Evolutionary conservation across 306 rosid genomes (phyloP), one percentile per base, ranked within the genome.

Genomic region (Nissolia schottii): DNA sequence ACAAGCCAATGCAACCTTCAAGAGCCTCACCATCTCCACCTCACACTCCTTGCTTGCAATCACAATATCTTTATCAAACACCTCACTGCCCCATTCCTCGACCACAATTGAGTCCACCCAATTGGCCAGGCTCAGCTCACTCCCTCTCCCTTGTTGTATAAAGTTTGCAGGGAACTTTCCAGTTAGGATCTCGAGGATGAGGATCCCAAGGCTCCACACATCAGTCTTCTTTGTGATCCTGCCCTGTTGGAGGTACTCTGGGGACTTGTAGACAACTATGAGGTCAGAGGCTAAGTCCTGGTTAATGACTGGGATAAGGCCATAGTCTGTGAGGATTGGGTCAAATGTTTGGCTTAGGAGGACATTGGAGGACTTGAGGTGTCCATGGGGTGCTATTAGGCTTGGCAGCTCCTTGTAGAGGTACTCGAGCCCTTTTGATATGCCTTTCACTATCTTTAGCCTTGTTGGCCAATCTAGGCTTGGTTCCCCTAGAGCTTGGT

Each of bases 201-300:
- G 57, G 70, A 91, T 77, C 3, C 99, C 99, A 1, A 94, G 76
- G 64, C 90, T 64, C 99, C 99, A 94, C 13, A 91, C 88, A 8
- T 94, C 99, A 4, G 97, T 87, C 78, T 89, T 94, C 91, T 82
- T 91, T 6, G 99, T 86, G 23, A 94, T 62, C 5, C 93, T 74
- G 2, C 90, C 84, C 1, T 84, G 76, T 11, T 87, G 95, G 13
- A 62, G 18, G 82, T 85, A 85, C 77, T 94, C 99, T 0, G 99
- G 99, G 9, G 96, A 94, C 71, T 84, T 89, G 82, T 91, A 94
- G 16, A 75, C 87, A 6, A 81, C 87, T 87, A 94, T 89, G 9
- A 82, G 66, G 16, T 87, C 84, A 2, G 82, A 86, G 0, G 96
- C 97, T 10, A 85, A 85, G 1, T 94, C 97, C 22, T 86, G 97